Evolutionary conservation across 2,329 filamentous ascomycete species (phyloP).

Genomic region (Talaromyces sp.): DNA sequence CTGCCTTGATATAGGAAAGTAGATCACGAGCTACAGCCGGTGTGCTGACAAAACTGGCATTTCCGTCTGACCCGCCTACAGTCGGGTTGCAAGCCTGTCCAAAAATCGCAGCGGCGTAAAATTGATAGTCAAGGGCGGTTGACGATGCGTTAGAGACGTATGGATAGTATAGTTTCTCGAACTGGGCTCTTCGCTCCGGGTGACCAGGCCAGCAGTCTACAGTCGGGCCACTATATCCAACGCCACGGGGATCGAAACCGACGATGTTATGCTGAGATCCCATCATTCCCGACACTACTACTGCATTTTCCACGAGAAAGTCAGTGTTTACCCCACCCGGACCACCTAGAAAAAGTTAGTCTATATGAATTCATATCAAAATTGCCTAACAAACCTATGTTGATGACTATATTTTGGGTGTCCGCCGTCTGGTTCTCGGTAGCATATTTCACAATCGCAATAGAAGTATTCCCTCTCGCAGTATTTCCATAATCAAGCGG

Average conservation of each 20-base stretch:
- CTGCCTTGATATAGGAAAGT: slow-evolving; percentile 23
- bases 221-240: slow-evolving; percentile 23
- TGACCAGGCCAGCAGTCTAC: slow-evolving; percentile 26
- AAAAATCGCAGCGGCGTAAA: slow-evolving; percentile 13
- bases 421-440: slow-evolving; percentile 11
- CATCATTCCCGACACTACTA: background rate
- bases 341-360: background rate
- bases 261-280: slow-evolving; percentile 21
- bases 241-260: slow-evolving; percentile 27
- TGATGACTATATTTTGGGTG: slow-evolving; percentile 15
- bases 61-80: slow-evolving; percentile 15
- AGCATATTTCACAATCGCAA: slow-evolving; percentile 18
- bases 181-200: slow-evolving; percentile 13
- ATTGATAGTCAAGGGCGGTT: slow-evolving; percentile 12
- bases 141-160: slow-evolving; percentile 15
- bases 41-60: slow-evolving; percentile 25
- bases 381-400: slow-evolving; percentile 4
- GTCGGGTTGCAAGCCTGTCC: slow-evolving; percentile 13
- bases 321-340: background rate
- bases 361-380: no score
- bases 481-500: slow-evolving; percentile 18
- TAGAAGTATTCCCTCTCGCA: slow-evolving; percentile 12
- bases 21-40: slow-evolving; percentile 27
- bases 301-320: background rate
- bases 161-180: slow-evolving; percentile 15